phyloP scores from a whole-genome alignment of 192 early-diverging fungal species.

The Hyaloraphidium curvatum region DNA sequence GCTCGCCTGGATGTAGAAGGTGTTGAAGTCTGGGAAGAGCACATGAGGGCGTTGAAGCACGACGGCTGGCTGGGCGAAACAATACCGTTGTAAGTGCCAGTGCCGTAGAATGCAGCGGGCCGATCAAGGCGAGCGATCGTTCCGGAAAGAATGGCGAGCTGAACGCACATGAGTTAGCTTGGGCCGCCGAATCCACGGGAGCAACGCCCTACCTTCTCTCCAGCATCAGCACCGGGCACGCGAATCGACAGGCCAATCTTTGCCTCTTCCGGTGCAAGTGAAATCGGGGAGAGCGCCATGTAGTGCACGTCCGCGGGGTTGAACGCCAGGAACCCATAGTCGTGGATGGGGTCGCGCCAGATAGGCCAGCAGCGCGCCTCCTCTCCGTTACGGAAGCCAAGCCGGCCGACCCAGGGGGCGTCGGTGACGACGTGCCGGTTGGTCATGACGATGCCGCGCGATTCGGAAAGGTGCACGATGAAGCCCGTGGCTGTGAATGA shows the following conservation, averaged over 20 bases:
- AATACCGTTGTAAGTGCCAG: slow-evolving; percentile 1
- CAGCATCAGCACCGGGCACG: slow-evolving; percentile 62
- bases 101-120: slow-evolving; percentile 4
- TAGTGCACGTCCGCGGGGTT: slow-evolving; percentile 45
- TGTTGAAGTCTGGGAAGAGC: slow-evolving; percentile 63
- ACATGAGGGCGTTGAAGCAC: slow-evolving; percentile 10
- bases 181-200: too few relatives aligned
- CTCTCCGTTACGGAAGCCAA: slow-evolving; percentile 55
- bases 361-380: slow-evolving; percentile 49
- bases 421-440: slow-evolving; percentile 62
- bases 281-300: slow-evolving; percentile 45
- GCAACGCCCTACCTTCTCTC: too few relatives aligned
- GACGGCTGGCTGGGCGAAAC: neutral
- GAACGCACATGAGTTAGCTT: too few relatives aligned
- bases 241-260: slow-evolving; percentile 57
- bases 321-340: slow-evolving; percentile 66
- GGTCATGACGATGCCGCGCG: slow-evolving; percentile 50
- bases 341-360: slow-evolving; percentile 65
- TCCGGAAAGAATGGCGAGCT: slow-evolving; percentile 50
- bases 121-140: slow-evolving; percentile 54
- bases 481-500: slow-evolving; percentile 42
- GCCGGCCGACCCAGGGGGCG: slow-evolving; percentile 50
- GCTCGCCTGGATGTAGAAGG: slow-evolving; percentile 61
- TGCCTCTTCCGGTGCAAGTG: slow-evolving; percentile 41
- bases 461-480: slow-evolving; percentile 54